These are phyloP conservation scores for Globisporangium viniferum DNA, from an alignment of 352 stramenopile species.

Conservation along the genomic window DNA sequence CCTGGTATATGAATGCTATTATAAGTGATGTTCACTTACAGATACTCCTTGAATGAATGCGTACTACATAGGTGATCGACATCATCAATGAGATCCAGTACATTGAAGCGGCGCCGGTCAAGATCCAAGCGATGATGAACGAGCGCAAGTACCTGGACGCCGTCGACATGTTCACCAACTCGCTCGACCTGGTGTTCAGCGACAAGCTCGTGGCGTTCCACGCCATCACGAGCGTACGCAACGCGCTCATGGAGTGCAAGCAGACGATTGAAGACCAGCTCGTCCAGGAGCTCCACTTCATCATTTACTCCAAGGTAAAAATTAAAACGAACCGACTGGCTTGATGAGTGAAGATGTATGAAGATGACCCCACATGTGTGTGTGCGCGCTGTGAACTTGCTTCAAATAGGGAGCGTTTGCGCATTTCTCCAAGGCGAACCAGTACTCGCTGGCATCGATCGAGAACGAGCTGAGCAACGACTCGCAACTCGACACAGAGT, in stretches of 20 bases:
- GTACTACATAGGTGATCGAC: constrained; percentile 48
- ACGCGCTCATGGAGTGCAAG: constrained; percentile 84
- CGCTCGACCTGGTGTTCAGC: constrained; percentile 80
- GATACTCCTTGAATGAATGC: not conserved
- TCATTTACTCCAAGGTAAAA: constrained; percentile 65
- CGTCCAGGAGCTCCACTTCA: constrained; percentile 62
- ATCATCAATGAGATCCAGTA: constrained; percentile 85
- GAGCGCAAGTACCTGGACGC: constrained; percentile 56
- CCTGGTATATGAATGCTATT: not conserved
- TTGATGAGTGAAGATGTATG: not conserved
- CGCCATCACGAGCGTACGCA: constrained; percentile 67
- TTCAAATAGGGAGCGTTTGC: constrained; percentile 41
- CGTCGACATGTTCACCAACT: constrained; percentile 67
- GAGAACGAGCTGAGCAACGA: constrained; percentile 70
- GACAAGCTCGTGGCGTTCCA: constrained; percentile 79
- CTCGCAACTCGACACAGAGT: constrained; percentile 54
- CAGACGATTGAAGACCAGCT: constrained; percentile 78
- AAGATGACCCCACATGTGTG: not conserved
- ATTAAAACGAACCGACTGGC: not conserved
- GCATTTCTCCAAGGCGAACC: constrained; percentile 61
- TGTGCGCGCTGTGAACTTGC: not conserved
- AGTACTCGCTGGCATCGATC: constrained; percentile 67
- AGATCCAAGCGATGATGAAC: constrained; percentile 57
- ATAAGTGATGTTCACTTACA: not conserved
- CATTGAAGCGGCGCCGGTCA: constrained; percentile 65